Percentiles rank a stretch among this genome's conserved stretches.
Conservation (phyloP, 768 basidiomycete species). For the Mrakia hoshinonis region DNA sequence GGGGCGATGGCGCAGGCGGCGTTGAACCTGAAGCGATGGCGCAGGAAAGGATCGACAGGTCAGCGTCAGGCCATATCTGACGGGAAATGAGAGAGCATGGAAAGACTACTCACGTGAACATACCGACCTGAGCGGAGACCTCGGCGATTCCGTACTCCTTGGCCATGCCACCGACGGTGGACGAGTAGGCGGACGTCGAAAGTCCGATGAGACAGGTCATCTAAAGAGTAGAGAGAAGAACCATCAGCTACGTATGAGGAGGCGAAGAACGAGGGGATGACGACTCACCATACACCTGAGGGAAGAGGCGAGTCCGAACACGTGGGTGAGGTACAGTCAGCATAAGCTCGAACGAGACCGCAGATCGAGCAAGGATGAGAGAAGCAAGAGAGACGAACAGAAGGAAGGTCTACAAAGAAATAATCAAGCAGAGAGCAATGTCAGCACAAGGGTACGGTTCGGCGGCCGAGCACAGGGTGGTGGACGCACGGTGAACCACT, state of each 20-base stretch:
- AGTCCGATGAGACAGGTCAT: conserved; percentile 33
- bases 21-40: conserved; percentile 22
- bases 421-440: neutral
- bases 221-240: conserved; percentile 25
- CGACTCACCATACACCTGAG: neutral
- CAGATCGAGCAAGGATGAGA: neutral
- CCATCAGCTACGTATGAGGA: neutral
- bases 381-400: neutral
- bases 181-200: conserved; percentile 31
- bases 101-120: conserved; percentile 23
- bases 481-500: conserved; percentile 15
- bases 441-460: neutral
- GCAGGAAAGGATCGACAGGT: neutral
- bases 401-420: conserved; percentile 2
- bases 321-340: too few relatives aligned
- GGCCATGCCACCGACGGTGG: conserved; percentile 28
- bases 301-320: too few relatives aligned
- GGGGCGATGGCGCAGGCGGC: conserved; percentile 11
- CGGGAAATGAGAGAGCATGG: neutral
- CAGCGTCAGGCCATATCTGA: neutral
- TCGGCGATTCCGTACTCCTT: conserved; percentile 31
- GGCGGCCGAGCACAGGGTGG: neutral
- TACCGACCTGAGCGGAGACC: conserved; percentile 32
- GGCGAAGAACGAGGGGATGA: neutral
- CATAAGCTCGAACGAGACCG: too few relatives aligned